phyloP scores from a whole-genome alignment of 768 basidiomycete genomes.

The Boletus pseudo-olivaceus region DNA sequence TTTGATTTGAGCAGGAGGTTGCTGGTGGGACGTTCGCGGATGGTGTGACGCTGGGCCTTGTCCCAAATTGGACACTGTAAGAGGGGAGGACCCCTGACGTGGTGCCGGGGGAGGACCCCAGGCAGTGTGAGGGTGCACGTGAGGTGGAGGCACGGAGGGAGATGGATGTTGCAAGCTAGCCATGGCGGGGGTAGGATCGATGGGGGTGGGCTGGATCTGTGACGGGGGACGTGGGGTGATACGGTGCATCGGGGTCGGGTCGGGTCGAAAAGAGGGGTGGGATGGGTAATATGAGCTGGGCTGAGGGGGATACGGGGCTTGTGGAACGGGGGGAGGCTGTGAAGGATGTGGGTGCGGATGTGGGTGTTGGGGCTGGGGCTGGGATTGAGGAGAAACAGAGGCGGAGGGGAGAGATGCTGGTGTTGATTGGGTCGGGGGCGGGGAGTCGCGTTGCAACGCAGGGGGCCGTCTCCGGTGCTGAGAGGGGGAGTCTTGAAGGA shows the following conservation, averaged over 20 bases:
- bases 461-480: constrained; percentile 42
- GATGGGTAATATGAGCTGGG: constrained; percentile 18
- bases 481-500: constrained; percentile 68
- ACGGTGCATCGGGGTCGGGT: constrained; percentile 24
- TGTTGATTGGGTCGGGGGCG: constrained; percentile 27
- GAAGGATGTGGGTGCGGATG: constrained; percentile 14
- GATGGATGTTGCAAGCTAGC: constrained; percentile 32
- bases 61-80: constrained; percentile 25
- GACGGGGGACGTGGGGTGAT: constrained; percentile 33
- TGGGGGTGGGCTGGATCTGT: constrained; percentile 26
- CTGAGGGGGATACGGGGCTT: constrained; percentile 23
- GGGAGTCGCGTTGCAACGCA: constrained; percentile 22
- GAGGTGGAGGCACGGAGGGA: constrained; percentile 27
- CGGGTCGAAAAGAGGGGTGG: constrained; percentile 14
- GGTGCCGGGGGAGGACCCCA: constrained; percentile 32
- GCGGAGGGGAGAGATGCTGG: constrained; percentile 22
- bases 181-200: constrained; percentile 31
- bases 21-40: constrained; percentile 27
- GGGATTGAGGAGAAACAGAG: constrained; percentile 33
- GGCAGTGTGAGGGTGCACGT: constrained; percentile 30
- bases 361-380: constrained; percentile 30
- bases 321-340: constrained; percentile 15
- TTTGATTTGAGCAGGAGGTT: constrained; percentile 27
- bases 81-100: constrained; percentile 34
- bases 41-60: constrained; percentile 21